Conservation (phyloP, 2,329 filamentous ascomycete species). For the Claviceps sp. region DNA sequence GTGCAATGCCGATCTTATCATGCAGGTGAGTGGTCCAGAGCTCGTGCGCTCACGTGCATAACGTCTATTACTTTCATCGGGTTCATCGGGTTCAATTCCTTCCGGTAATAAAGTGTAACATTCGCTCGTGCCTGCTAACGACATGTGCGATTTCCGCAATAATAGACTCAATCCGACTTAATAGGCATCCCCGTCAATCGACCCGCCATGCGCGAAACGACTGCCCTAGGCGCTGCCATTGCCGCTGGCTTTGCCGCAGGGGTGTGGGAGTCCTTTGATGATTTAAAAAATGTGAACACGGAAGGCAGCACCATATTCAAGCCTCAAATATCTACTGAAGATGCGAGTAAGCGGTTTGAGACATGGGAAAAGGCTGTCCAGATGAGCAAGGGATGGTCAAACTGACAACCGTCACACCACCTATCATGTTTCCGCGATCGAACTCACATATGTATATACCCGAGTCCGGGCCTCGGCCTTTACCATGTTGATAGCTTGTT, state of each 20-base stretch:
- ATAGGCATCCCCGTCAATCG: constrained; percentile 68
- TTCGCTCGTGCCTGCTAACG: neutral
- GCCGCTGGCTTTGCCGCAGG: constrained; percentile 66
- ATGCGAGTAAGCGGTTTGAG: constrained; percentile 50
- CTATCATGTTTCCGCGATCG: neutral
- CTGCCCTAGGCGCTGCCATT: constrained; percentile 67
- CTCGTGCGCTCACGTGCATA: too few relatives aligned
- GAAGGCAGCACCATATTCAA: constrained; percentile 56
- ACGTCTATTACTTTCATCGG: too few relatives aligned
- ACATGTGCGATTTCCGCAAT: neutral
- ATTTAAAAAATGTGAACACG: constrained; percentile 58
- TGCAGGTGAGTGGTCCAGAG: constrained; percentile 38
- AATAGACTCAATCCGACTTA: constrained; percentile 61
- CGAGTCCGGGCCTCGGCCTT: too few relatives aligned
- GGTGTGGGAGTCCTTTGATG: constrained; percentile 61
- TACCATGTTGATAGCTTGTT: too few relatives aligned
- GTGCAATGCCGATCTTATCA: constrained; percentile 67
- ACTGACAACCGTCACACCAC: constrained; percentile 8
- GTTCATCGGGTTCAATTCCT: too few relatives aligned
- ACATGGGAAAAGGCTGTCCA: constrained; percentile 66
- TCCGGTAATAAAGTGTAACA: too few relatives aligned
- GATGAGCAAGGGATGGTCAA: constrained; percentile 63
- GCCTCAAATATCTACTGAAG: constrained; percentile 46
- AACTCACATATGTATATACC: too few relatives aligned
- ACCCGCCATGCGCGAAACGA: constrained; percentile 73